phyloP scores from a whole-genome alignment of 257 asterid genomes.

The Nicotiana tomentosiformis region DNA sequence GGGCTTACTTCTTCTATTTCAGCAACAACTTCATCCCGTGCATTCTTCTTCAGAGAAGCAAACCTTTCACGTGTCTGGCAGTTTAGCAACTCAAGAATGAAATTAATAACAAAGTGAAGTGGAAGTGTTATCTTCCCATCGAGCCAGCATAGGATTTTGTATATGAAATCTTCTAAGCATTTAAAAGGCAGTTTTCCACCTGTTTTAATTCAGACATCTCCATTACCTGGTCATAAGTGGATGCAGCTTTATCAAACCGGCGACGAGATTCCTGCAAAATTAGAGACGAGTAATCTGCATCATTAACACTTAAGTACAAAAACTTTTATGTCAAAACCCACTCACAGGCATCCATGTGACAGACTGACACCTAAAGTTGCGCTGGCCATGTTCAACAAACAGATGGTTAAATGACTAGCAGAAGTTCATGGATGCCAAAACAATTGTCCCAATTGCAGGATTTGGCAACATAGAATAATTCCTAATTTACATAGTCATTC shows the following conservation, averaged over 20 bases:
- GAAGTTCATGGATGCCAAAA: neutral
- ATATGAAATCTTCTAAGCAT: neutral
- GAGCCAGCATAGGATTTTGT: neutral
- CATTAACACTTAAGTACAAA: neutral
- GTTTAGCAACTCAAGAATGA: neutral
- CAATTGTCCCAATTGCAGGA: neutral
- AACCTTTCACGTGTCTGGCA: constrained; percentile 84
- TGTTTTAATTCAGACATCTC: constrained; percentile 11
- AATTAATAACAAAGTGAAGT: neutral
- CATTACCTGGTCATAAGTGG: constrained; percentile 81
- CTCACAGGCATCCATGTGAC: neutral
- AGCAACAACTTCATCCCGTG: constrained; percentile 82
- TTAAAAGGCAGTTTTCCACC: neutral
- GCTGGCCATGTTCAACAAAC: neutral
- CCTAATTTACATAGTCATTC: neutral
- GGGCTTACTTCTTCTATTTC: constrained; percentile 79
- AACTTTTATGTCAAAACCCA: neutral
- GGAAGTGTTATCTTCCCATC: neutral
- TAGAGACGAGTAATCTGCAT: neutral
- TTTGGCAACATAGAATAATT: neutral
- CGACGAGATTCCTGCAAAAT: constrained; percentile 85
- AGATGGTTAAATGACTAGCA: neutral
- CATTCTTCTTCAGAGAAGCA: constrained; percentile 75
- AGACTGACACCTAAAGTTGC: neutral
- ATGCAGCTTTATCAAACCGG: constrained; percentile 75